Percentiles rank a stretch among this genome's conserved stretches.
Conservation (phyloP, 345 rosid genomes). For the Nephelium lappaceum region DNA sequence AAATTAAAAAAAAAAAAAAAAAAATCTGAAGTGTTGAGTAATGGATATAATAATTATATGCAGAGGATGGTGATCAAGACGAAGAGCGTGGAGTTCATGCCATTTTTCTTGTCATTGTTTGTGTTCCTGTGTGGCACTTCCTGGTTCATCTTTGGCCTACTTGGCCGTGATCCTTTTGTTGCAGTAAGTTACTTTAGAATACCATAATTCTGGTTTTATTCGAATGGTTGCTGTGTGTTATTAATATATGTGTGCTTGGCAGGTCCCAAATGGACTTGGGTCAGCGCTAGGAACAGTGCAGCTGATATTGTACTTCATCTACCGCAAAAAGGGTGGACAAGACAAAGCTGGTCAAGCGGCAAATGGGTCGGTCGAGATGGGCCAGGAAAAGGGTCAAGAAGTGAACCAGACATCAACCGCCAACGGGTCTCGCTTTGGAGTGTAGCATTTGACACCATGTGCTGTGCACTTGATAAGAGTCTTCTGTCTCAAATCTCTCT, state of each 20-base stretch:
- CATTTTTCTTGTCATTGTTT: constrained; percentile 89
- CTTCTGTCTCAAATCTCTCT: no score
- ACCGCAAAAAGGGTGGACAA: constrained; percentile 50
- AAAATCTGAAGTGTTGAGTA: not conserved
- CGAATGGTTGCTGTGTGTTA: not conserved
- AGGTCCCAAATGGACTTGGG: constrained; percentile 97
- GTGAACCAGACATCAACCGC: constrained; percentile 29
- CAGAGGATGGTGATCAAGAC: constrained; percentile 94
- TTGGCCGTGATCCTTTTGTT: constrained; percentile 83
- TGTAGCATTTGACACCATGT: not conserved
- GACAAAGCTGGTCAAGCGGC: constrained; percentile 20
- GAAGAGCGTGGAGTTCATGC: constrained; percentile 96
- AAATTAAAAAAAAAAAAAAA: no score
- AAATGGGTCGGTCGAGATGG: constrained; percentile 41
- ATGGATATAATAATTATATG: not conserved
- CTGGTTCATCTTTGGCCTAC: constrained; percentile 87
- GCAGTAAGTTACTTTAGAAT: constrained; percentile 50
- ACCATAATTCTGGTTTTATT: not conserved
- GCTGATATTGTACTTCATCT: constrained; percentile 76
- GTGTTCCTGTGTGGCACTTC: constrained; percentile 96
- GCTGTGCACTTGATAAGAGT: not conserved
- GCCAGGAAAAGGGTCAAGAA: constrained; percentile 20
- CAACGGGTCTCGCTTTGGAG: constrained; percentile 25
- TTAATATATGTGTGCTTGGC: not conserved
- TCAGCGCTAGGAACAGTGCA: constrained; percentile 75